Evolutionary conservation across 306 rosid genomes (phyloP), one percentile per base, ranked within the genome.

Genomic region (Lupinus albus): DNA sequence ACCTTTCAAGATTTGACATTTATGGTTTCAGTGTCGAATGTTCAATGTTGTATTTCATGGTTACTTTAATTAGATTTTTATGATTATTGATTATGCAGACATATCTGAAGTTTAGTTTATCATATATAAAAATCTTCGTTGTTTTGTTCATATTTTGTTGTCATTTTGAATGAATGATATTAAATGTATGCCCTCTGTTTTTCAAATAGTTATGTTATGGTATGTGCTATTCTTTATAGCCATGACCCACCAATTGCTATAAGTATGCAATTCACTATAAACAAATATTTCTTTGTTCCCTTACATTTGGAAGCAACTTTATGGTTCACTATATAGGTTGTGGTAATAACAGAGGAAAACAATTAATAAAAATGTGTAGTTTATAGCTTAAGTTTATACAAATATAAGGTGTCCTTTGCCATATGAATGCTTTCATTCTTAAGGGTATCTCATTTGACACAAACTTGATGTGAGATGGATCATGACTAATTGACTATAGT

Each of bases 311-410:
- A 68, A 54, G 63, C 15, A 35, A 41, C 39, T 53, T 68, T 4
- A 52, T 52, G 20, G 38, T 68, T 67, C 53, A 53, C 8, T 8
- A 54, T 28, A 28, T 2, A n/a, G 20, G 42, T 56, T 57, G 44
- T 11, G 32, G 7, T 44, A 44, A 30, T 56, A 7, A 44, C 32
- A 50, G 45, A 47, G 48, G 42, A 8, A 17, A 49, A 35, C 30
- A 35, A 5, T 17, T 60, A 18, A 21, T 61, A 58, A 12, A 71
- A 59, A 47, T 59, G 16, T 47, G 49, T n/a, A 32, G 59, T 58
- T 30, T 58, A 32, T 33, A 46, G 67, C 3, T 25, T 25, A 25
- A 25, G 28, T 58, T 47, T 47, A 32, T 47, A 17, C 60, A 56
- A 33, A 11, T 70, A 47, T 57, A 38, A 44, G 46, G 45, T 25